phyloP scores from a whole-genome alignment of 106 monocot genomes.

The Vanilla planifolia region DNA sequence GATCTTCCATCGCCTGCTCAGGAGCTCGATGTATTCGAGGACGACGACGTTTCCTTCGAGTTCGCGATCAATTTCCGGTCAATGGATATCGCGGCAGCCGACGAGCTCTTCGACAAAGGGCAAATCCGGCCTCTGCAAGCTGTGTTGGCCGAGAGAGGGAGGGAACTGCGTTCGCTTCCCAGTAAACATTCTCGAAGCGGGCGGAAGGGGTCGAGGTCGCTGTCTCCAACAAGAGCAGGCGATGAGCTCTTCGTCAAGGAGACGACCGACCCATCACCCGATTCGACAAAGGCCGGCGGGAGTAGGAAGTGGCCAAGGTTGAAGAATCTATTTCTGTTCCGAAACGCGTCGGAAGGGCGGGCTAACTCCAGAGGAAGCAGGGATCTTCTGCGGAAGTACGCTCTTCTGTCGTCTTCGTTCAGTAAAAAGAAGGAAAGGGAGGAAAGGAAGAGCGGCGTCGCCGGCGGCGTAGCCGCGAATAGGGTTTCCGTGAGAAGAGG shows the following conservation, averaged over 20 bases:
- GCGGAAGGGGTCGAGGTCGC: slow-evolving; percentile 24
- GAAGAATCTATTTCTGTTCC: slow-evolving; percentile 56
- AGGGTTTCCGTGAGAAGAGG: slow-evolving; percentile 3
- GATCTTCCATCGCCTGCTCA: not conserved
- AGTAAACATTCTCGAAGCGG: slow-evolving; percentile 10
- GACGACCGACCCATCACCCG: not conserved
- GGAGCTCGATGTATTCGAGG: not conserved
- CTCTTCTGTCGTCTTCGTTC: not conserved
- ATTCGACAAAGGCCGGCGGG: slow-evolving; percentile 1
- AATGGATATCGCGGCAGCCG: not conserved
- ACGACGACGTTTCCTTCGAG: slow-evolving; percentile 30
- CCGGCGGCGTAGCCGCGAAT: not conserved
- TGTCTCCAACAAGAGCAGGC: slow-evolving; percentile 41
- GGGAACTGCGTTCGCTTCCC: not conserved
- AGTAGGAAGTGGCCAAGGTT: slow-evolving; percentile 54
- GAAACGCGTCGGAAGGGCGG: slow-evolving; percentile 62
- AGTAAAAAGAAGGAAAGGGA: not conserved
- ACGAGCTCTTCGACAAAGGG: not conserved
- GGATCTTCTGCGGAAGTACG: slow-evolving; percentile 39
- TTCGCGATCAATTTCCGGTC: slow-evolving; percentile 12
- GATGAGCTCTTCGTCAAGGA: not conserved
- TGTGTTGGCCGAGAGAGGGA: not conserved
- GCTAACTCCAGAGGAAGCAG: slow-evolving; percentile 31
- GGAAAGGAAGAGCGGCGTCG: slow-evolving; percentile 7
- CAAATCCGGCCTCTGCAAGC: not conserved